Conservation (phyloP, 129 eudicot genomes). For the Erigeron canadensis region DNA sequence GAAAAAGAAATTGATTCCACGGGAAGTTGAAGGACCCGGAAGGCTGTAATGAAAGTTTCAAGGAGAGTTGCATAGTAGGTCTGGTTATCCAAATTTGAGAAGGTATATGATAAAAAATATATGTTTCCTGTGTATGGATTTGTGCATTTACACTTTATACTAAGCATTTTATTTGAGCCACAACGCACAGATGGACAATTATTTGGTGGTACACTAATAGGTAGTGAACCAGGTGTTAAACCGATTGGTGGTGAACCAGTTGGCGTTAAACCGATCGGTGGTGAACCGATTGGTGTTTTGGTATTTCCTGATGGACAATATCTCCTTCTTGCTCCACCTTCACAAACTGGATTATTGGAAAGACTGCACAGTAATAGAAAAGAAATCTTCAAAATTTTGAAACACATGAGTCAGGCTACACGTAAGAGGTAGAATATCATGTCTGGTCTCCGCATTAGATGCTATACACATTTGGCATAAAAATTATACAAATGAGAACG, state of each 20-base stretch:
- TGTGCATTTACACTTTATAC: constrained; percentile 6
- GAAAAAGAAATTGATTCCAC: constrained; percentile 66
- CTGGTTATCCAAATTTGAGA: constrained; percentile 58
- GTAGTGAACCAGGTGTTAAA: too few species aligned
- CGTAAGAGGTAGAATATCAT: too few species aligned
- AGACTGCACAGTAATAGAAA: constrained; percentile 48
- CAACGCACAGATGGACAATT: background rate
- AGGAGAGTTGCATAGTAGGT: constrained; percentile 49
- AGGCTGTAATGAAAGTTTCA: constrained; percentile 35
- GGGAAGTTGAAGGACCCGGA: constrained; percentile 45
- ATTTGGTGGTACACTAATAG: too few species aligned
- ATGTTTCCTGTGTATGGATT: constrained; percentile 23
- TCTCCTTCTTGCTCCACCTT: constrained; percentile 36
- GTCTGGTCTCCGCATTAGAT: too few species aligned
- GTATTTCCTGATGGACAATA: constrained; percentile 47
- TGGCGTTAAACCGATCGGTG: constrained; percentile 20
- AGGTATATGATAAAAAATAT: constrained; percentile 58
- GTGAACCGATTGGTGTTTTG: constrained; percentile 14
- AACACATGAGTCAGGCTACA: background rate
- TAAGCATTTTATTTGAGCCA: background rate
- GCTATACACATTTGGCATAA: too few species aligned
- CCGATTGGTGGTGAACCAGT: constrained; percentile 16
- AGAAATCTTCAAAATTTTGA: constrained; percentile 11
- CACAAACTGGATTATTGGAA: constrained; percentile 66
- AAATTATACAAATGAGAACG: too few species aligned